Evolutionary conservation across 805 yeast genomes (phyloP), one percentile per base, ranked within the genome.

Genomic region (Deakozyma indianensis): DNA sequence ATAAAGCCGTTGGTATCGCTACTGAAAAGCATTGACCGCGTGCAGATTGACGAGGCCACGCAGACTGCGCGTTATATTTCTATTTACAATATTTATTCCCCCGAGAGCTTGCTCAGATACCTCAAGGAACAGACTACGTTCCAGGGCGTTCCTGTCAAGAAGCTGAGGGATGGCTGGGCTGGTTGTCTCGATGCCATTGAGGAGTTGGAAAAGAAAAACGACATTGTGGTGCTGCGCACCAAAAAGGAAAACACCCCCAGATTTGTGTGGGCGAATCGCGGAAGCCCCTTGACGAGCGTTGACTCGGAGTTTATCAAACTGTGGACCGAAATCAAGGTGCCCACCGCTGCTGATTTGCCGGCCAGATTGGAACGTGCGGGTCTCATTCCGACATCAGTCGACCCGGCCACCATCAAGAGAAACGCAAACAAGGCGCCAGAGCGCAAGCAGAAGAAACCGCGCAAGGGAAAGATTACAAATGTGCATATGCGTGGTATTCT

Each of bases 341-440:
- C 98, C 2, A 80, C 80, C 24, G 77, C 80, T 23, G 81, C 83
- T 44, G 94, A 81, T 46, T 69, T 92, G 49, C 94, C 94, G 22
- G 77, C 80, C 46, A 76, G 77, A 47, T 70, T 92, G 50, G 74
- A 81, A 48, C 84, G 78, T 48, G 78, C 83, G 48, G 90, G 95
- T n/a, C 73, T 92, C 61, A 92, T 87, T 62, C 98, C 98, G 7
- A 90, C 97, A 0, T 83, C 92, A 57, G 92, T 87, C n/a, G 98
- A 92, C 60, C 97, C 98, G n/a, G 84, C 87, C 38, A 75, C 83
- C n/a, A 66, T 87, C 48, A 84, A 80, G 63, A 81, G 78, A 59
- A 75, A 74, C 46, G 75, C 74, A 41, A 71, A 69, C 35, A 63
- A 69, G 16, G 64, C 70, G 1, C 67, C 65, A 25, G 74, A 71